A percentile compares a stretch with the other conserved stretches of the same genome.
These are phyloP conservation scores for Penicillium hordei DNA, from an alignment of 2,329 filamentous ascomycete species.

Conservation along the genomic window DNA sequence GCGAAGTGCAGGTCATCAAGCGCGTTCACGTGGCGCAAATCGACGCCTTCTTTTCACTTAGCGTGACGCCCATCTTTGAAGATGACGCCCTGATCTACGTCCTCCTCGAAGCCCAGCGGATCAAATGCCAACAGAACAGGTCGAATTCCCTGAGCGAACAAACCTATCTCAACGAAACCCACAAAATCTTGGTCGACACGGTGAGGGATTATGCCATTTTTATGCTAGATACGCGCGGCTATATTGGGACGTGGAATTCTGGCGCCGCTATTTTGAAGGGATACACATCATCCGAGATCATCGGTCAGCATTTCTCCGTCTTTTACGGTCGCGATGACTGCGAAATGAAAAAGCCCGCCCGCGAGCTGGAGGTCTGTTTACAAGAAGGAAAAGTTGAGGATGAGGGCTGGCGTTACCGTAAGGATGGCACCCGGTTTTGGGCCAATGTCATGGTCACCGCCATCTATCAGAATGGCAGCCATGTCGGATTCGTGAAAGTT, in stretches of 20 bases:
- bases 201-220: conserved; percentile 65
- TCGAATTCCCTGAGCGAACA: conserved; percentile 39
- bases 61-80: conserved; percentile 47
- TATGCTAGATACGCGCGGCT: conserved; percentile 57
- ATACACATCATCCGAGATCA: conserved; percentile 55
- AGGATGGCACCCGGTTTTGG: conserved; percentile 61
- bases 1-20: conserved; percentile 37
- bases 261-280: conserved; percentile 59
- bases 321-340: conserved; percentile 58
- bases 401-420: conserved; percentile 60
- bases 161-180: conserved; percentile 54
- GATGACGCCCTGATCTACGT: conserved; percentile 42
- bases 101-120: conserved; percentile 45
- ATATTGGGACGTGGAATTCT: conserved; percentile 59
- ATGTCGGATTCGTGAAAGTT: conserved; percentile 60
- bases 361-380: conserved; percentile 54
- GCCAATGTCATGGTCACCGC: conserved; percentile 61
- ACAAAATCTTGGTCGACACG: conserved; percentile 61
- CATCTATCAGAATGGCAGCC: conserved; percentile 53
- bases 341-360: conserved; percentile 50
- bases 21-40: conserved; percentile 24
- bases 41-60: conserved; percentile 29
- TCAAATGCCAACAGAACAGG: conserved; percentile 31
- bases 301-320: conserved; percentile 59
- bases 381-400: conserved; percentile 59